These are phyloP conservation scores for Hymenochaete sp. DNA, from an alignment of 1,284 basidiomycete species.

Conservation along the genomic window DNA sequence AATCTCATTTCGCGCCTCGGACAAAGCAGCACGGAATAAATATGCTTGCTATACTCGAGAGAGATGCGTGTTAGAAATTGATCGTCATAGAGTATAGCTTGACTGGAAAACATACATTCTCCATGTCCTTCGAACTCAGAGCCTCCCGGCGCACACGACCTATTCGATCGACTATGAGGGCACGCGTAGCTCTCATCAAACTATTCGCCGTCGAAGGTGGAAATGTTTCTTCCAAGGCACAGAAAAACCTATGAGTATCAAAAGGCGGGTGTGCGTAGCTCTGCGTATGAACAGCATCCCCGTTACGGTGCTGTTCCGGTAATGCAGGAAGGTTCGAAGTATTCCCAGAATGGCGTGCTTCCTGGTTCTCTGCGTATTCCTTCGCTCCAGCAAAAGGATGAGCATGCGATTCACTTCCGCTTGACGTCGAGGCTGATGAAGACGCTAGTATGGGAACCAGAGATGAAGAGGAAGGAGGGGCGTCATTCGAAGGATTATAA, in stretches of 20 bases:
- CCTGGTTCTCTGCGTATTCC: constrained; percentile 18
- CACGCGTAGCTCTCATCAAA: constrained; percentile 83
- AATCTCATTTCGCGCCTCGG: constrained; percentile 85
- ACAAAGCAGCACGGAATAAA: constrained; percentile 87
- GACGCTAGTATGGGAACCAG: neutral
- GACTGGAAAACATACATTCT: constrained; percentile 60
- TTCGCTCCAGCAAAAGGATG: constrained; percentile 17
- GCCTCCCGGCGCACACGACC: constrained; percentile 69
- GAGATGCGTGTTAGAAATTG: too few species aligned
- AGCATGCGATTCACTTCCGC: constrained; percentile 13
- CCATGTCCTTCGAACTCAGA: constrained; percentile 77
- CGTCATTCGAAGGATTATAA: neutral
- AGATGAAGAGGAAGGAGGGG: neutral
- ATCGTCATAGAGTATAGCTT: neutral
- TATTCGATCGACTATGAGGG: constrained; percentile 69
- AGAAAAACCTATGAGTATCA: constrained; percentile 43
- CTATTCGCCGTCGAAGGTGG: constrained; percentile 60
- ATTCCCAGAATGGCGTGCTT: constrained; percentile 3
- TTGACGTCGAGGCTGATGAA: constrained; percentile 5
- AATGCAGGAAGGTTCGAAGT: constrained; percentile 13
- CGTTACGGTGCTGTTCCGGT: neutral
- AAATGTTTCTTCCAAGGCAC: constrained; percentile 59
- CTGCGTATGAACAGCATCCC: neutral
- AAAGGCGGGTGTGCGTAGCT: constrained; percentile 14
- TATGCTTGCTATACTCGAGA: constrained; percentile 73